Evolutionary conservation across 192 early-diverging fungal species (phyloP).

Genomic region (Backusella tarrabulga): DNA sequence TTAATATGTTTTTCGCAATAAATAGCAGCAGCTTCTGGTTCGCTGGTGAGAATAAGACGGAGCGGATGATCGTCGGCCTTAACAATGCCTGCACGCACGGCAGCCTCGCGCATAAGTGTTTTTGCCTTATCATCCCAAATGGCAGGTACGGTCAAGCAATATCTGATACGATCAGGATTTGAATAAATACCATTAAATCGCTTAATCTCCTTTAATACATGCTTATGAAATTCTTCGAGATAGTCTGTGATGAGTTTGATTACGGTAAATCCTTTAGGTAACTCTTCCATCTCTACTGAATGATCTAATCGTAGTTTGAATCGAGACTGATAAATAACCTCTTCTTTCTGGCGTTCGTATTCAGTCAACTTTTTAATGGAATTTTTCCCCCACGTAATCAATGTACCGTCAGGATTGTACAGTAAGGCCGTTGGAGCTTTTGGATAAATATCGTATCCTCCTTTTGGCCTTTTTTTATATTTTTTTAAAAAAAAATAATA

Average conservation of each 20-base stretch:
- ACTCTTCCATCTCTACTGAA: background rate
- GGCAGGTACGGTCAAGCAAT: constrained; percentile 50
- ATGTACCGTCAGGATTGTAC: background rate
- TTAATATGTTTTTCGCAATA: constrained; percentile 44
- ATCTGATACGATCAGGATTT: constrained; percentile 36
- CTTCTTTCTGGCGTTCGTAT: background rate
- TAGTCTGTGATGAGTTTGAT: constrained; percentile 35
- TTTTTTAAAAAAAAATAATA: background rate
- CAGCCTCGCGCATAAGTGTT: constrained; percentile 45
- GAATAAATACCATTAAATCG: constrained; percentile 34
- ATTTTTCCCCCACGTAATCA: background rate
- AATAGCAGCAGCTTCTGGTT: constrained; percentile 46
- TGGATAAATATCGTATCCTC: background rate
- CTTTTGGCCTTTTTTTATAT: background rate
- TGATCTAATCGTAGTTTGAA: constrained; percentile 3
- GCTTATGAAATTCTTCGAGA: constrained; percentile 40
- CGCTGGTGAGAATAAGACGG: constrained; percentile 36
- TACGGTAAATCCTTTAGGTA: background rate
- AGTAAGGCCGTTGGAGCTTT: background rate
- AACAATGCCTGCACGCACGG: constrained; percentile 45
- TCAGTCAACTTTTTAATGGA: background rate
- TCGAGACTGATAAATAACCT: background rate
- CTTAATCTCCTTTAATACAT: constrained; percentile 36
- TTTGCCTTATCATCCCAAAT: constrained; percentile 51
- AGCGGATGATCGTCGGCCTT: constrained; percentile 39